Conservation (phyloP, 352 stramenopile species). For the Pythium periplocum region DNA sequence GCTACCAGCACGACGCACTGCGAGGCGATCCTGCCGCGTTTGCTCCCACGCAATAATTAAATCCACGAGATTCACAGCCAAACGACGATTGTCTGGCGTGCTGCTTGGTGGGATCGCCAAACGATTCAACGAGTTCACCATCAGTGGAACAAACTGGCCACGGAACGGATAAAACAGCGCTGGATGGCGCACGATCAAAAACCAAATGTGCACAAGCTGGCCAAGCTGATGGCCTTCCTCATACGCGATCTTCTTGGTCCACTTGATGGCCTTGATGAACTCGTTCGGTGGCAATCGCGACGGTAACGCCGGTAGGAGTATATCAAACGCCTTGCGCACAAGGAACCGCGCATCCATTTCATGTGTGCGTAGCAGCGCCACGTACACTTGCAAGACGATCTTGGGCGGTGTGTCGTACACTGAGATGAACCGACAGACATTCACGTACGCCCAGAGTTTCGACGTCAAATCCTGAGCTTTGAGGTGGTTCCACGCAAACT, state of each 20-base stretch:
- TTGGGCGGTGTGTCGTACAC: conserved; percentile 95
- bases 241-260: conserved; percentile 97
- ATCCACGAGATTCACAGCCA: conserved; percentile 94
- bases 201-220: conserved; percentile 98
- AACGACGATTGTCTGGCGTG: conserved; percentile 88
- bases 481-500: conserved; percentile 97
- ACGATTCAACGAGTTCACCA: conserved; percentile 95
- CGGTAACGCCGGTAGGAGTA: conserved; percentile 92
- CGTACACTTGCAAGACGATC: conserved; percentile 97
- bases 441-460: conserved; percentile 97
- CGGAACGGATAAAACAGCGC: conserved; percentile 92
- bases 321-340: conserved; percentile 92
- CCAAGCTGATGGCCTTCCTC: conserved; percentile 95
- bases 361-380: conserved; percentile 91
- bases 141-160: conserved; percentile 92
- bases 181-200: conserved; percentile 93
- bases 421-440: conserved; percentile 95
- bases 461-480: conserved; percentile 93
- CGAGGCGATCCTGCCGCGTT: conserved; percentile 68
- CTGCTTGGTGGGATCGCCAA: conserved; percentile 93
- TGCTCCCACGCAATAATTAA: conserved; percentile 95
- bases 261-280: conserved; percentile 96
- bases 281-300: conserved; percentile 87
- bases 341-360: conserved; percentile 94
- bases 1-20: conserved; percentile 3